Percentiles rank a stretch among this genome's conserved stretches.
phyloP scores from a whole-genome alignment of 805 yeast species.

The Pichia cephalocereana region DNA sequence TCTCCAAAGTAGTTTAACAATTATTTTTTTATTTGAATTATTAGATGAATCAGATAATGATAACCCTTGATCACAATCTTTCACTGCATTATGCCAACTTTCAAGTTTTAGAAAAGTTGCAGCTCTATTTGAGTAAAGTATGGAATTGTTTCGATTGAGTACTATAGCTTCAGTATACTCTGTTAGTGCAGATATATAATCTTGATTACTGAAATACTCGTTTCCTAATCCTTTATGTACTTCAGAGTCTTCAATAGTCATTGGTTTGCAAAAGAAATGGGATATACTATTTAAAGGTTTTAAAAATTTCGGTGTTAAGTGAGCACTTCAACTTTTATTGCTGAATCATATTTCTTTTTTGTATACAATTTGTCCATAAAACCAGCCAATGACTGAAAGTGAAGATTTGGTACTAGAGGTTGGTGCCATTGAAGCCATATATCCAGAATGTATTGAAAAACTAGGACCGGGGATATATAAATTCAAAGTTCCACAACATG shows the following conservation, averaged over 20 bases:
- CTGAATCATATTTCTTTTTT: no score
- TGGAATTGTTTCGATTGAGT: conserved; percentile 30
- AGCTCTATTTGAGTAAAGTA: conserved; percentile 60
- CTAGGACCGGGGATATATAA: conserved; percentile 34
- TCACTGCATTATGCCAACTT: conserved; percentile 39
- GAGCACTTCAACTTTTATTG: no score
- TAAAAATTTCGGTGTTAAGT: no score
- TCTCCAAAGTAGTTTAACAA: conserved; percentile 44
- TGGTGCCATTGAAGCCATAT: conserved; percentile 79
- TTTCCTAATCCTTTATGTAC: conserved; percentile 2
- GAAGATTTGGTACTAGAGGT: conserved; percentile 63
- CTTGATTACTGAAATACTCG: background rate
- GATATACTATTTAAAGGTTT: no score
- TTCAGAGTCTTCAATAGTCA: background rate
- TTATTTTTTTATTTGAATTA: conserved; percentile 12
- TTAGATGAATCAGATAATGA: conserved; percentile 1
- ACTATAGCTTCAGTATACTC: conserved; percentile 42
- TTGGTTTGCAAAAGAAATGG: background rate
- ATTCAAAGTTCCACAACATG: conserved; percentile 53
- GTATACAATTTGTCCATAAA: no score
- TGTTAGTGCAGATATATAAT: background rate
- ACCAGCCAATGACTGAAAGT: conserved; percentile 13
- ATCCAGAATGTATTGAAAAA: conserved; percentile 48
- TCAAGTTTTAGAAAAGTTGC: conserved; percentile 48
- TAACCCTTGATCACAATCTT: conserved; percentile 44